phyloP scores from a whole-genome alignment of 2,329 filamentous ascomycete species.

The Colletotrichum salicis region DNA sequence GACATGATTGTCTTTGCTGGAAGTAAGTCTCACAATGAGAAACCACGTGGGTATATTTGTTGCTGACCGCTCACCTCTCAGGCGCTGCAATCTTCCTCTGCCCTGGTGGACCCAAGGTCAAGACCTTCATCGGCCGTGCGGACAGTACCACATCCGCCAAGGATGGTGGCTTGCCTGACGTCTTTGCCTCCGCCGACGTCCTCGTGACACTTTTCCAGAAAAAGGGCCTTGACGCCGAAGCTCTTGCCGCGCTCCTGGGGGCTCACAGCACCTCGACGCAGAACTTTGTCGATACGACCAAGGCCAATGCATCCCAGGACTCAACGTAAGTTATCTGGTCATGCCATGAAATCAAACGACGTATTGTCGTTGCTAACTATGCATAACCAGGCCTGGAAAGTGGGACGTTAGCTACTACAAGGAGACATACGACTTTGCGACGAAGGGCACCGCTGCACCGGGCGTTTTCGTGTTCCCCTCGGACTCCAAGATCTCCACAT shows the following conservation, averaged over 20 bases:
- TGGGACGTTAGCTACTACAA: slow-evolving; percentile 65
- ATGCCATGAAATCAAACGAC: not conserved
- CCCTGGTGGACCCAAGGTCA: slow-evolving; percentile 58
- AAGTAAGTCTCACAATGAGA: not conserved
- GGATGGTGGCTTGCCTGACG: slow-evolving; percentile 54
- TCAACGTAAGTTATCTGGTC: slow-evolving; percentile 45
- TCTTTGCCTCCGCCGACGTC: slow-evolving; percentile 52
- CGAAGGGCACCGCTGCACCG: slow-evolving; percentile 43
- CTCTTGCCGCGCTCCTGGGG: slow-evolving; percentile 64
- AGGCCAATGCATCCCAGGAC: slow-evolving; percentile 60
- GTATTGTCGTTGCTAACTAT: not conserved
- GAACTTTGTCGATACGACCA: slow-evolving; percentile 51
- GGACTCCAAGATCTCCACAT: slow-evolving; percentile 51
- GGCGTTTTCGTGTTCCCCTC: slow-evolving; percentile 54
- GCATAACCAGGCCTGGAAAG: slow-evolving; percentile 48
- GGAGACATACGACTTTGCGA: slow-evolving; percentile 48
- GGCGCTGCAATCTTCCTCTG: slow-evolving; percentile 60
- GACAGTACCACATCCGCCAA: slow-evolving; percentile 55
- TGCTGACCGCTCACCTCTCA: slow-evolving; percentile 36
- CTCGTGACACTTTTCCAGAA: slow-evolving; percentile 60
- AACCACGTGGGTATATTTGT: no score
- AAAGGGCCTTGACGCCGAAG: slow-evolving; percentile 62
- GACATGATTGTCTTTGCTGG: slow-evolving; percentile 63
- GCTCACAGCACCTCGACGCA: slow-evolving; percentile 64
- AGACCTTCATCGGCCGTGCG: slow-evolving; percentile 61